Evolutionary conservation across 805 yeast species (phyloP), one percentile per base, ranked within the genome.

Genomic region (Lipomyces mesembrius): DNA sequence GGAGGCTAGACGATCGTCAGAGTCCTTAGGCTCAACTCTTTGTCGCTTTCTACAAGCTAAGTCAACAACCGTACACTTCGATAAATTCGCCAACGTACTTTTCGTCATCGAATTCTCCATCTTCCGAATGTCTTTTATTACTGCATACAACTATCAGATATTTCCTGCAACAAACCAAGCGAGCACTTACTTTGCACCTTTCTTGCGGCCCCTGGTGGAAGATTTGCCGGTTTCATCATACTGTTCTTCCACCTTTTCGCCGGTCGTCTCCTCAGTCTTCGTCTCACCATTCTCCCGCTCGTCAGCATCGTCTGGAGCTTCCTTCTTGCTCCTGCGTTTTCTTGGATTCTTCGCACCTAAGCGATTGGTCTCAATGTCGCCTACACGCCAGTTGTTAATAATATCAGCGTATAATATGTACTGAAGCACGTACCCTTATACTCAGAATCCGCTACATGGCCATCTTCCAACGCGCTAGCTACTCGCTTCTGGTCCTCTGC

Each of bases 361-460:
- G 17, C 68, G 59, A 55, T 62, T 62, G 17, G 52, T 17, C 37
- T 25, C n/a, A n/a, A 67, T 54, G 54, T 67, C 68, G 11, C 55
- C 55, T 52, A 52, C 34, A 52, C 8, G 14, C 6, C 17, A 25
- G 3, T 25, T 29, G 34, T 25, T 52, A 52, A 25, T 52, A 25
- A 29, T 29, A 52, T n/a, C 6, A 52, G 29, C 34, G 8, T 34
- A 12, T 52, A n/a, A 52, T 2, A 37, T 52, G 17, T n/a, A n/a
- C 54, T 14, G 27, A 25, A 12, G n/a, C 29, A 4, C 32, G 4
- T 22, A 14, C 72, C 72, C 12, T 59, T 60, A 46, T 52, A 67
- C n/a, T 58, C 64, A 1, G 49, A 51, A 49, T 69, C 72, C 20
- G 49, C 64, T 17, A 69, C 70, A 64, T 69, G 72, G 17, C 72